Percentiles rank a stretch among this genome's conserved stretches.
phyloP scores from a whole-genome alignment of 805 yeast species.

The Diddensiella caesifluorescens region DNA sequence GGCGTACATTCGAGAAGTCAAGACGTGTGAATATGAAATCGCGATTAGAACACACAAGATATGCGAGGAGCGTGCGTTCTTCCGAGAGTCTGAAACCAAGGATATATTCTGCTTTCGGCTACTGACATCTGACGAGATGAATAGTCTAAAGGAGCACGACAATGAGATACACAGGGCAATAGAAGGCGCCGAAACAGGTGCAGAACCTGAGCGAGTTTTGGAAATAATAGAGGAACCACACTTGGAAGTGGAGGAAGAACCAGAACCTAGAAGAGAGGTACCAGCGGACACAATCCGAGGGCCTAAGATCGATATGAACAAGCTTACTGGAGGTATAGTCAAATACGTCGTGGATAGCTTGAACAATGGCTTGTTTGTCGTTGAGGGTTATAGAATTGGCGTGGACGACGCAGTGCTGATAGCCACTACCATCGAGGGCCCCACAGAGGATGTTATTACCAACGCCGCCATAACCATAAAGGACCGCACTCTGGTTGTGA shows the following conservation, averaged over 20 bases:
- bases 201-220: background rate
- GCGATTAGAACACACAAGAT: conserved; percentile 46
- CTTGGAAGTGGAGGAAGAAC: background rate
- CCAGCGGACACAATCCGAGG: too few relatives aligned
- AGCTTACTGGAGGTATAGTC: too few relatives aligned
- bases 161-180: background rate
- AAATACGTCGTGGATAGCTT: too few relatives aligned
- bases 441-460: too few relatives aligned
- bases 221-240: background rate
- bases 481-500: too few relatives aligned
- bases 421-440: too few relatives aligned
- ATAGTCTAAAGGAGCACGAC: background rate
- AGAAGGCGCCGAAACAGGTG: background rate
- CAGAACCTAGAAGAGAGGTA: background rate
- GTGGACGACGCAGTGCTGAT: too few relatives aligned
- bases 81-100: conserved; percentile 30
- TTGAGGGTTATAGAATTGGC: too few relatives aligned
- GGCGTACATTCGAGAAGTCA: conserved; percentile 44
- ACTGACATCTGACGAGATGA: conserved; percentile 9
- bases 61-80: conserved; percentile 38
- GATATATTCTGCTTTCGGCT: conserved; percentile 25
- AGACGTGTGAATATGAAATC: conserved; percentile 54
- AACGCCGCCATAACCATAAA: too few relatives aligned
- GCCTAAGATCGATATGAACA: too few relatives aligned
- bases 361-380: too few relatives aligned